These are phyloP conservation scores for Coemansia sp. DNA, from an alignment of 192 early-diverging fungal genomes.

Conservation along the genomic window DNA sequence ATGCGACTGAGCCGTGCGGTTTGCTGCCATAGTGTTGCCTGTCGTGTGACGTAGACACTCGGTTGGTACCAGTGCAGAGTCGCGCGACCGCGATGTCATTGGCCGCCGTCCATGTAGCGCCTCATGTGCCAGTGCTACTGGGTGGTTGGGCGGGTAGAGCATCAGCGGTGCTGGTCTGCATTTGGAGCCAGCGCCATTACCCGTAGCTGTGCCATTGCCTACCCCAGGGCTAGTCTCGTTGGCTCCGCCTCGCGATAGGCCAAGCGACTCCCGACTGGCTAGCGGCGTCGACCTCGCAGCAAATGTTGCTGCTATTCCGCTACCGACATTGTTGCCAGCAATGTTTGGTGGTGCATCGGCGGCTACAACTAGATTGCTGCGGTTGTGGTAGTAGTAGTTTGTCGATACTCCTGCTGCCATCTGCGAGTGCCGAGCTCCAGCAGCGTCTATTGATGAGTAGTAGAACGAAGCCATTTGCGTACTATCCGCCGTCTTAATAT, in stretches of 20 bases:
- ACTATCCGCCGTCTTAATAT: not conserved
- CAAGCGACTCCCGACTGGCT: conserved; percentile 26
- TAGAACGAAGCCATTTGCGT: not conserved
- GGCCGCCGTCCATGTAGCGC: conserved; percentile 37
- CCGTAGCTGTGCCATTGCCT: not conserved
- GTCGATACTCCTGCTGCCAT: not conserved
- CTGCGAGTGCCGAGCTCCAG: not conserved
- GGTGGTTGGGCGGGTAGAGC: conserved; percentile 24
- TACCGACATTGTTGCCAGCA: not conserved
- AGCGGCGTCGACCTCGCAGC: conserved; percentile 13
- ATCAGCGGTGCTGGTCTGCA: conserved; percentile 8
- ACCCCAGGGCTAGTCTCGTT: not conserved
- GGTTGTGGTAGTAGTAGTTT: conserved; percentile 10
- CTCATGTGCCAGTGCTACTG: conserved; percentile 35
- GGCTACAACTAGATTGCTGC: not conserved
- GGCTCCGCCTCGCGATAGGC: not conserved
- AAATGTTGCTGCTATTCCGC: not conserved
- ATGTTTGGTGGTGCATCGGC: not conserved
- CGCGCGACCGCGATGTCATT: conserved; percentile 5
- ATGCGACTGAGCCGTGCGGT: not conserved
- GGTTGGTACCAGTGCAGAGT: not conserved
- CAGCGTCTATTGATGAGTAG: not conserved
- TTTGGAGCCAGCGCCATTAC: not conserved
- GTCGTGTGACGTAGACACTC: not conserved
- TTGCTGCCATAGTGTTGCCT: not conserved